Percentiles rank a stretch among this genome's conserved stretches.
phyloP scores from a whole-genome alignment of 306 rosid species.

The Acacia confusa region DNA sequence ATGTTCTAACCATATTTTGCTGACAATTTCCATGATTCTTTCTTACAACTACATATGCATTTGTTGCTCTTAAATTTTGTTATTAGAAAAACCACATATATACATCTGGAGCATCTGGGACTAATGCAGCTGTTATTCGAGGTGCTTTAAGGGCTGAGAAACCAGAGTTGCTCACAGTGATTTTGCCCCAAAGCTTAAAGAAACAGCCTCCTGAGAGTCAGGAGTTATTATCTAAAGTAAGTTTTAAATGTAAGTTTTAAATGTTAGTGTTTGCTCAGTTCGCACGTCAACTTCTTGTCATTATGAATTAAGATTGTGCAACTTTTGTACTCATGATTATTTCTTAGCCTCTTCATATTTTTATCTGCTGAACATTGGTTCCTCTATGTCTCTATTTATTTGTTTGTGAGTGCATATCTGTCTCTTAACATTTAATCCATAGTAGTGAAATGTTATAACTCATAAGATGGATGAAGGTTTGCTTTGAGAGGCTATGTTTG shows the following conservation, averaged over 20 bases:
- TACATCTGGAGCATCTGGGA: slow-evolving; percentile 99
- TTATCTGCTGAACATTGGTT: not conserved
- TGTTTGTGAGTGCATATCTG: not conserved
- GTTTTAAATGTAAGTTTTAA: slow-evolving; percentile 30
- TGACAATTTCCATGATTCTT: not conserved
- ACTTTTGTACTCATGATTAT: not conserved
- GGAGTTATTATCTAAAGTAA: slow-evolving; percentile 91
- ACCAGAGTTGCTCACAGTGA: slow-evolving; percentile 96
- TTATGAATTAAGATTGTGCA: not conserved
- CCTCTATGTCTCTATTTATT: not conserved
- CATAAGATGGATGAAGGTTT: not conserved
- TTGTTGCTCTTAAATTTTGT: slow-evolving; percentile 31
- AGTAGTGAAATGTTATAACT: not conserved
- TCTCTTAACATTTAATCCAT: not conserved
- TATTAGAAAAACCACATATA: slow-evolving; percentile 91
- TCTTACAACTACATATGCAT: slow-evolving; percentile 27
- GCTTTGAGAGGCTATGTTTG: not conserved
- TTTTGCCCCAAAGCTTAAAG: slow-evolving; percentile 94
- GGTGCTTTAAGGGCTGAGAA: slow-evolving; percentile 99
- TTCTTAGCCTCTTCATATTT: not conserved
- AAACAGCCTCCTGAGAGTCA: slow-evolving; percentile 99
- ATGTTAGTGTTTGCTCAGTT: slow-evolving; percentile 12
- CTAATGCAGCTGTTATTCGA: slow-evolving; percentile 99
- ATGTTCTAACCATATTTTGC: slow-evolving; percentile 18
- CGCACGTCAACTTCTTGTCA: not conserved